Base-by-base conservation (phyloP, 2,329 filamentous ascomycete species). In the Bimuria novae-zelandiae region DNA sequence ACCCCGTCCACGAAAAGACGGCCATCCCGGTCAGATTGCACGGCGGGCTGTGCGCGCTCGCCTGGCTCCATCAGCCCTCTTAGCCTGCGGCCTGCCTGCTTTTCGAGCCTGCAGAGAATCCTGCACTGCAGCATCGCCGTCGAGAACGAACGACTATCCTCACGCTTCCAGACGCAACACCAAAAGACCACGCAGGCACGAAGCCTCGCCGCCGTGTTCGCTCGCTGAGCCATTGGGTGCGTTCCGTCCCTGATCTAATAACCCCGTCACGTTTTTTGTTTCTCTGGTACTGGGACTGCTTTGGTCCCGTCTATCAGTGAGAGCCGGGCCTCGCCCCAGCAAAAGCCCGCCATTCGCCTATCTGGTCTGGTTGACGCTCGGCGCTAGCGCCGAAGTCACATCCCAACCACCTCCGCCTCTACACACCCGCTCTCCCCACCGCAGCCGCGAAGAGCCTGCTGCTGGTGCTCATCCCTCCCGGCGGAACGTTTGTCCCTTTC, bases 351-450 rank as follows among this genome's bases (percentile, higher is more conserved):
- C 49, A 29, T 65, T 74, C 72, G 72, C 69, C 69, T 74, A 73
- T 74, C 68, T 58, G 36, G 60, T 52, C 60, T 67, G 68, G 65
- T 70, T 67, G 68, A 68, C 63, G 64, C 63, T 63, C 58, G 51
- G 63, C 67, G 61, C 71, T 73, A 74, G 72, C 68, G 65, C 61
- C 59, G 64, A 61, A 59, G 58, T 61, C 64, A 62, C 67, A 71
- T 74, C 72, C 73, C 72, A 75, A 75, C 73, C 72, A 73, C 73
- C 71, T 71, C 68, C 68, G 67, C 71, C 65, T 69, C 68, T 68
- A 71, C 65, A n/a, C 70, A 65, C 67, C 66, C 67, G 67, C 67
- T 65, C 64, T 67, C 68, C 68, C 64, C 57, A 65, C 67, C 60
- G 35, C 62, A 57, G 50, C 61, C 64, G 62, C 61, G 58, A 63